Percentiles rank a stretch among this genome's conserved stretches.
phyloP scores from a whole-genome alignment of 1,139 yeast genomes.

The Saccharomyces hybrid region DNA sequence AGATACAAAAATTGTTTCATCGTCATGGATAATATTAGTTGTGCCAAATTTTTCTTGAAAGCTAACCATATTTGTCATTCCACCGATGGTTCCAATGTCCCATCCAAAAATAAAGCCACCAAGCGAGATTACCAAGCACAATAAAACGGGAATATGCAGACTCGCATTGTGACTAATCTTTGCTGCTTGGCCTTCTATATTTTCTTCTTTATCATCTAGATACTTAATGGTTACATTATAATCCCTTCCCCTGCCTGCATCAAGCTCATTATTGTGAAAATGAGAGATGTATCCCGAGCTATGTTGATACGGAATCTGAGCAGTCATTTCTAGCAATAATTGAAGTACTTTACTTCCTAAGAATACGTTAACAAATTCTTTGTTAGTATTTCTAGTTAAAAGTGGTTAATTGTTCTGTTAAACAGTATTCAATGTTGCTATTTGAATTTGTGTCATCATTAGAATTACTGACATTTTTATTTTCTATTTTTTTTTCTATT shows the following conservation, averaged over 20 bases:
- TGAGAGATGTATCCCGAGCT: neutral
- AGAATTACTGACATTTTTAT: neutral
- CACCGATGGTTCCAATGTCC: conserved; percentile 71
- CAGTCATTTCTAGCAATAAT: neutral
- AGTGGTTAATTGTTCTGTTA: neutral
- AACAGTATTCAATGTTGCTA: neutral
- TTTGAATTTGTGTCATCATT: neutral
- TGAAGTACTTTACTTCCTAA: neutral
- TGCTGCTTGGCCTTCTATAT: neutral
- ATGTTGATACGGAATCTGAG: neutral
- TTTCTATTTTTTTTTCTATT: neutral
- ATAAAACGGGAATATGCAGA: conserved; percentile 26
- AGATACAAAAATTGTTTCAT: conserved; percentile 27
- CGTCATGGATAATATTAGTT: neutral
- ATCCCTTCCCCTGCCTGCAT: neutral
- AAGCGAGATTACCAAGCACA: conserved; percentile 38
- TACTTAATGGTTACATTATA: neutral
- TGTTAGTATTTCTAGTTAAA: neutral
- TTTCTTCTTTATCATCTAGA: neutral
- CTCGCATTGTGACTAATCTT: neutral
- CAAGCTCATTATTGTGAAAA: neutral
- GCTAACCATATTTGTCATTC: conserved; percentile 50
- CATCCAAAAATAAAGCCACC: conserved; percentile 69
- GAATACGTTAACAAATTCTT: neutral
- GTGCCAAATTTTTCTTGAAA: conserved; percentile 45